A percentile compares a stretch with the other conserved stretches of the same genome.
These are phyloP conservation scores for Sechiopsis laciniata DNA, from an alignment of 306 rosid species.

Conservation along the genomic window DNA sequence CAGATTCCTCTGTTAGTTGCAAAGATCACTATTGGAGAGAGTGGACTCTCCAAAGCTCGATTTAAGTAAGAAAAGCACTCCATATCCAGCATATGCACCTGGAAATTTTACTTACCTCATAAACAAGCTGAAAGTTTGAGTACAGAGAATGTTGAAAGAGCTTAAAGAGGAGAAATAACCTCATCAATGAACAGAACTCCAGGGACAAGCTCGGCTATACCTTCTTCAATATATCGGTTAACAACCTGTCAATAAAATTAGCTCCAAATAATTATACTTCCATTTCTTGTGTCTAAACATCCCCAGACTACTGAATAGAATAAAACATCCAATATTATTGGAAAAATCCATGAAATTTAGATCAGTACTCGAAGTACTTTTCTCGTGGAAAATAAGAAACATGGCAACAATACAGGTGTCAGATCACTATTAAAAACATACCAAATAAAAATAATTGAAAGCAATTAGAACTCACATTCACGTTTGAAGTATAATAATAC, in stretches of 20 bases:
- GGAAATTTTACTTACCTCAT: constrained; percentile 19
- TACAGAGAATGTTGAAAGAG: constrained; percentile 4
- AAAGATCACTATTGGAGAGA: constrained; percentile 91
- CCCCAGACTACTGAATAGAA: background rate
- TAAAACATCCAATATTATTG: background rate
- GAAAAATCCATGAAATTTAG: background rate
- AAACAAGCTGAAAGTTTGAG: background rate
- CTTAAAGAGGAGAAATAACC: constrained; percentile 30
- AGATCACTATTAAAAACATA: background rate
- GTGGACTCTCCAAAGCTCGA: constrained; percentile 92
- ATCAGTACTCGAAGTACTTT: background rate
- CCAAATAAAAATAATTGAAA: background rate
- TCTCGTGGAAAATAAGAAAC: background rate
- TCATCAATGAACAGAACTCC: constrained; percentile 85
- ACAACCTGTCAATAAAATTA: constrained; percentile 58
- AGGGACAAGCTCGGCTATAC: constrained; percentile 98
- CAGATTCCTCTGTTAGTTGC: constrained; percentile 98
- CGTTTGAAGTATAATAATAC: background rate
- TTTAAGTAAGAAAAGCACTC: constrained; percentile 92
- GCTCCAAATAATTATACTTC: background rate
- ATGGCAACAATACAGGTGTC: background rate
- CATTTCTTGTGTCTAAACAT: background rate
- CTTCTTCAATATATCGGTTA: constrained; percentile 87
- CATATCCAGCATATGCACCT: constrained; percentile 98
- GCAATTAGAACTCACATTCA: constrained; percentile 4